Evolutionary conservation across 495 filamentous ascomycete species (phyloP).

Genomic region (Tuber calosporum): DNA sequence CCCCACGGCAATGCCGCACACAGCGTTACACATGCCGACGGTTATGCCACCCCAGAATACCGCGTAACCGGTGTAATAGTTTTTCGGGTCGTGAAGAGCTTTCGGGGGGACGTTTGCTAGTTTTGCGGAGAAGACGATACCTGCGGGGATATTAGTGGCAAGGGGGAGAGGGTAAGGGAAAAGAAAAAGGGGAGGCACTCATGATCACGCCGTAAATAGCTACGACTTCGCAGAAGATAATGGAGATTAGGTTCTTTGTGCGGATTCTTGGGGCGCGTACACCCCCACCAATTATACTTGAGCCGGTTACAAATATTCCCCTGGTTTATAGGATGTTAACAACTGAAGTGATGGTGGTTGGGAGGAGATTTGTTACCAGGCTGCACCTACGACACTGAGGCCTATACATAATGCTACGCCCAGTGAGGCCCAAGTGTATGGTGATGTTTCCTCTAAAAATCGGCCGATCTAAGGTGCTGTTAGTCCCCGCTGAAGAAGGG

Average conservation of each 20-base stretch:
- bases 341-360: not conserved
- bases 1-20: conserved; percentile 93
- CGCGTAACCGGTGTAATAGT: conserved; percentile 93
- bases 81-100: conserved; percentile 56
- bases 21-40: conserved; percentile 87
- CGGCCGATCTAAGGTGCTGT: conserved; percentile 63
- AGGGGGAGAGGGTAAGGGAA: not conserved
- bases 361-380: conserved; percentile 63
- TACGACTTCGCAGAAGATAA: conserved; percentile 99
- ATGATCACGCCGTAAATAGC: conserved; percentile 99
- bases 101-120: conserved; percentile 51
- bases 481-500: conserved; percentile 8
- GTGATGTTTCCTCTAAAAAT: conserved; percentile 90
- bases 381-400: conserved; percentile 88
- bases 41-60: conserved; percentile 93
- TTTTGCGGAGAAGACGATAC: conserved; percentile 88
- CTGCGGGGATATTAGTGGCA: conserved; percentile 17
- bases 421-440: conserved; percentile 83
- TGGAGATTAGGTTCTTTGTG: conserved; percentile 98
- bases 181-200: conserved; percentile 46
- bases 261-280: conserved; percentile 93
- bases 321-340: conserved; percentile 49
- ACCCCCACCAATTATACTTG: conserved; percentile 95
- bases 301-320: conserved; percentile 98
- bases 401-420: conserved; percentile 94